Evolutionary conservation across 331 rosid species (phyloP), one percentile per base, ranked within the genome.

Genomic region (Stylosanthes scabra): DNA sequence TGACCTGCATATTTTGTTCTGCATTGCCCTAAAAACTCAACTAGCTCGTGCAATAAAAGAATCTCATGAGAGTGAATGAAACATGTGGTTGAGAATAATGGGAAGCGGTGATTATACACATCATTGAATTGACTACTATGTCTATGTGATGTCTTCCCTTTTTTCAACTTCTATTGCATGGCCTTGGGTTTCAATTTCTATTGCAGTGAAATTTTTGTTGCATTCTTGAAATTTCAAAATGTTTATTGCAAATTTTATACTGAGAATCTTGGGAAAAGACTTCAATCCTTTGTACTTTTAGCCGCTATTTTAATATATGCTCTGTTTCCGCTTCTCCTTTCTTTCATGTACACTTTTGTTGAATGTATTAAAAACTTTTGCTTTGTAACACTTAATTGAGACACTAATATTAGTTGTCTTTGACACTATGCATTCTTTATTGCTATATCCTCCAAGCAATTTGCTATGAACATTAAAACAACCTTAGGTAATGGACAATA

Each of bases 1-100:
- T 49, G 66, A 66, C 74, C 60, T 59, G 5, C 68, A 47, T 64
- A 47, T 27, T 59, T 16, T 59, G 20, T 46, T 15, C 40, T 20
- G 39, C 45, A 57, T 59, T 58, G 46, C 54, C 45, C 40, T 13
- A 39, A 29, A 64, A 9, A 1, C 15, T 27, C 37, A 3, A 41
- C 75, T 51, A 52, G 13, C 49, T 63, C 63, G 62, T 34, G 44
- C 72, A 63, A 69, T 64, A 69, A 14, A 51, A 65, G 16, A 37
- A 74, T 40, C 72, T 34, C 29, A n/a, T 65, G 27, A 31, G 37
- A 62, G 57, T 47, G 63, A 16, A 61, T 49, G 44, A 74, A 37
- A 40, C 60, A 50, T 15, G 50, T 72, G 65, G 52, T 51, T 74
- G 14, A 65, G 60, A 58, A 20, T 42, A 46, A 59, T 58, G 57